phyloP scores from a whole-genome alignment of 441 rosid genomes.

The Eutrema salsugineum region DNA sequence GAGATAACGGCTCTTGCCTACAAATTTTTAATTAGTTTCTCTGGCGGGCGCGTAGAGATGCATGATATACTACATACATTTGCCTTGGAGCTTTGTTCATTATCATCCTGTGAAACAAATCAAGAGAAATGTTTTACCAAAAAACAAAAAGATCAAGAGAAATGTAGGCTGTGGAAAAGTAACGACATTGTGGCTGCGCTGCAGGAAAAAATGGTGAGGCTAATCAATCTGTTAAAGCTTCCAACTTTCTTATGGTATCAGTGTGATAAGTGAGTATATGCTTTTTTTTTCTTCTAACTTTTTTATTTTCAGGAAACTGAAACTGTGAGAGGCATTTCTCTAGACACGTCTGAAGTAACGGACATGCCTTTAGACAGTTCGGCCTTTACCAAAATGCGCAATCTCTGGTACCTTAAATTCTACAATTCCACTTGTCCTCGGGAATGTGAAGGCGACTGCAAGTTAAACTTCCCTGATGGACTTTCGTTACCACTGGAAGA shows the following conservation, averaged over 20 bases:
- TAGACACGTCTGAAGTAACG: not conserved
- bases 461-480: not conserved
- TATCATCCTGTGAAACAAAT: not conserved
- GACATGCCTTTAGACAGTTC: not conserved
- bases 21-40: constrained; percentile 1
- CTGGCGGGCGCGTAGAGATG: constrained; percentile 9
- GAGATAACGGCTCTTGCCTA: not conserved
- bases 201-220: constrained; percentile 3
- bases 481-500: not conserved
- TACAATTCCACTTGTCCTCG: not conserved
- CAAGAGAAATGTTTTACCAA: not conserved
- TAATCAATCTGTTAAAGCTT: not conserved
- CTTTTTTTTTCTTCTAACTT: not conserved
- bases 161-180: not conserved
- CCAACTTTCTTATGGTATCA: not conserved
- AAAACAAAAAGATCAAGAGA: not conserved
- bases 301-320: not conserved
- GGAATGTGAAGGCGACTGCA: constrained; percentile 1
- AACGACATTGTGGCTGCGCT: not conserved
- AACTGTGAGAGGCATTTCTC: constrained; percentile 2
- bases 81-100: constrained; percentile 1
- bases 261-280: not conserved
- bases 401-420: constrained; percentile 1
- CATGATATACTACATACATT: constrained; percentile 12
- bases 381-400: not conserved